phyloP scores from a whole-genome alignment of 2,329 filamentous ascomycete species.

The Mycogone perniciosa region DNA sequence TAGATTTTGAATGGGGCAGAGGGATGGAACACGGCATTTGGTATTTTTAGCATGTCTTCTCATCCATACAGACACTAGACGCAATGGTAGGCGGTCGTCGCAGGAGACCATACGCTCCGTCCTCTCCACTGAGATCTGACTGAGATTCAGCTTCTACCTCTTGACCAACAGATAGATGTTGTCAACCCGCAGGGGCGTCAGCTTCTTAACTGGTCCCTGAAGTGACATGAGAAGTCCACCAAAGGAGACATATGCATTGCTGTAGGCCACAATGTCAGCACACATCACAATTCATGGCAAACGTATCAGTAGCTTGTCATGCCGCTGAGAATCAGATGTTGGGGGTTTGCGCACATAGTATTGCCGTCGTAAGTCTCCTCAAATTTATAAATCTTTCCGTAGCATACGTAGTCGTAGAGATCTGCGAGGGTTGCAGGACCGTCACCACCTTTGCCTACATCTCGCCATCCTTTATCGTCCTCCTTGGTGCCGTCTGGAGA shows the following conservation, averaged over 20 bases:
- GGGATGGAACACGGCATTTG: neutral
- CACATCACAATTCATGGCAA: too few relatives aligned
- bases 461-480: slow-evolving; percentile 74
- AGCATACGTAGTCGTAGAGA: slow-evolving; percentile 81
- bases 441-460: slow-evolving; percentile 50
- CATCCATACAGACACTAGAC: neutral
- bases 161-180: slow-evolving; percentile 91
- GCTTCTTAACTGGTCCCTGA: slow-evolving; percentile 91
- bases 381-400: slow-evolving; percentile 84
- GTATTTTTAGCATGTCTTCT: neutral
- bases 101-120: neutral
- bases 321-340: neutral
- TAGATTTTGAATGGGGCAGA: neutral
- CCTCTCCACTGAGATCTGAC: neutral
- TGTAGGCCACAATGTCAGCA: slow-evolving; percentile 30
- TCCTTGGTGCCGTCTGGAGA: slow-evolving; percentile 79
- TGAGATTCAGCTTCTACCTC: slow-evolving; percentile 34
- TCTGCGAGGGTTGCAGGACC: slow-evolving; percentile 62
- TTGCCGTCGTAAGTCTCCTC: slow-evolving; percentile 73
- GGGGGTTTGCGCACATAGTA: slow-evolving; percentile 60
- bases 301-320: neutral
- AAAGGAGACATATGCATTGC: slow-evolving; percentile 91
- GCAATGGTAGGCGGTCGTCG: neutral
- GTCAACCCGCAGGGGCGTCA: slow-evolving; percentile 86
- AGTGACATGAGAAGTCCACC: slow-evolving; percentile 86